Evolutionary conservation across 768 basidiomycete genomes (phyloP).

Genomic region (Tricholoma sp.): DNA sequence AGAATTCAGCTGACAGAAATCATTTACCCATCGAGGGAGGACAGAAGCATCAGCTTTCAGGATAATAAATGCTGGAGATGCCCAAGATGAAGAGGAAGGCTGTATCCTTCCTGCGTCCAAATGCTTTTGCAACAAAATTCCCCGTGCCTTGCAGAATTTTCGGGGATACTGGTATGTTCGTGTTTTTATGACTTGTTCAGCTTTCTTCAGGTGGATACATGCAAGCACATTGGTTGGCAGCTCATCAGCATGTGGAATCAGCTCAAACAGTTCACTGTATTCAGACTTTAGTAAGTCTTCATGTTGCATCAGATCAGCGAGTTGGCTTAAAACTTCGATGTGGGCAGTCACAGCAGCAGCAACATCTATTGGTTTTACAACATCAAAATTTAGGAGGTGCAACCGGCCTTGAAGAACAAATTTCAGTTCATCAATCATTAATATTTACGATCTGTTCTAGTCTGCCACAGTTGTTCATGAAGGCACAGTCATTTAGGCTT

Average conservation of each 20-base stretch:
- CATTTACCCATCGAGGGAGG: constrained; percentile 23
- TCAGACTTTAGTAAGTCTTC: not conserved
- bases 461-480: not conserved
- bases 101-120: constrained; percentile 21
- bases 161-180: constrained; percentile 21
- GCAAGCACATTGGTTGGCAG: constrained; percentile 7
- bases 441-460: not conserved
- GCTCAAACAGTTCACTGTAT: not conserved
- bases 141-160: constrained; percentile 27
- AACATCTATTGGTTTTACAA: no score
- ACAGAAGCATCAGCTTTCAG: constrained; percentile 16
- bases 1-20: constrained; percentile 19
- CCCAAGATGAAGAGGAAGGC: constrained; percentile 19
- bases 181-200: not conserved
- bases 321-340: no score
- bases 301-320: not conserved
- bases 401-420: not conserved
- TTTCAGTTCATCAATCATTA: not conserved
- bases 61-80: constrained; percentile 26
- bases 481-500: no score
- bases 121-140: constrained; percentile 24
- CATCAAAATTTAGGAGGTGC: no score
- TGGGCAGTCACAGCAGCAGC: no score
- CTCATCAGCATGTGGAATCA: constrained; percentile 15
- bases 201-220: no score